Evolutionary conservation across 768 basidiomycete species (phyloP), one percentile per base, ranked within the genome.

Genomic region (Tylopilus rubrobrunneus): DNA sequence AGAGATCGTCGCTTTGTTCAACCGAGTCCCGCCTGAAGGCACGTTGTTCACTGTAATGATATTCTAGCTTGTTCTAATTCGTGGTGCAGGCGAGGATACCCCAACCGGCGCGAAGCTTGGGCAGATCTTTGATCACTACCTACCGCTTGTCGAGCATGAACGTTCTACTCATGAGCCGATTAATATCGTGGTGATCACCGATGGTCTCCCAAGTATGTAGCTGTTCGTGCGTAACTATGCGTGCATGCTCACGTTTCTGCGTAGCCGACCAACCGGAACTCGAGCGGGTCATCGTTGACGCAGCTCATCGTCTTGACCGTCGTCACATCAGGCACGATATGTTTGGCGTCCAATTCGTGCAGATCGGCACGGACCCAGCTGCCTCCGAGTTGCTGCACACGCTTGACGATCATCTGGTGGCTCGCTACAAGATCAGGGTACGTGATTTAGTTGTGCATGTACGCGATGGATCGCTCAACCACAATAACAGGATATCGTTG

Each of bases 261-360:
- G n/a, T 40, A 71, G 73, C 56, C 52, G 71, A 67, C 58, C 66
- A 61, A 23, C 51, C 42, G 9, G 62, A 66, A 1, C 58, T 70
- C 8, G 60, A 65, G 45, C 56, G 52, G 7, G 67, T 69, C 2
- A 67, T 77, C 10, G 68, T 76, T 15, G 63, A 67, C 6, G 62
- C 69, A 17, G 76, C 76, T 3, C 68, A 68, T 28, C 65, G 74
- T 28, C 71, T 78, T 19, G 76, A 78, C 46, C 63, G 63, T 36
- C 67, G 62, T 1, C 61, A 61, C 4, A 65, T 68, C 48, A 73
- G 65, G 25, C 60, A 69, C 2, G 65, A 69, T n/a, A 73, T 74
- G 64, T 67, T 80, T 6, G 74, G 78, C 10, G 67, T 80, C 28
- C 74, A 76, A 40, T 76, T 80, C 37, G 66, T 80, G 34, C 78